Base-by-base conservation (phyloP, 1,284 basidiomycete species). In the Lignosus rhinocerotis region DNA sequence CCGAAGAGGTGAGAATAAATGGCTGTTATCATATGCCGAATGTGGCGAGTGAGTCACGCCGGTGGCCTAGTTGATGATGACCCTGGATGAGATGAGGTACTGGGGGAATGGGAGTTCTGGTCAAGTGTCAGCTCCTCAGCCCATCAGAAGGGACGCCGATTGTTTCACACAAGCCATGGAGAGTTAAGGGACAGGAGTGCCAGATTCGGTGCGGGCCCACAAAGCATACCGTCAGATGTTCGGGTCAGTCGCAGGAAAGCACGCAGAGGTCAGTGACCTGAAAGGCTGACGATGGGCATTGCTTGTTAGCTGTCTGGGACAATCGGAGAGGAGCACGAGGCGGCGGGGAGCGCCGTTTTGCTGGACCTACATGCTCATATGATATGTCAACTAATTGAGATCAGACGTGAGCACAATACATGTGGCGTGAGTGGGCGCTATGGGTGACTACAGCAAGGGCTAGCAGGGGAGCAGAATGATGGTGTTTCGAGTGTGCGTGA, bases 371-470 rank as follows among this genome's bases (percentile, higher is more conserved):
- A 64, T 52, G 42, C 61, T 53, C 53, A 63, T 58, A 60, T 56
- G 57, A 58, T 59, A 64, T 59, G 62, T 64, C 52, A 56, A 64
- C 62, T 61, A 55, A 61, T 61, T 64, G 62, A 64, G 61, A 64
- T 64, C 62, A 64, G 55, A 53, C 51, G 62, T 59, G 62, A 38
- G 58, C 62, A 58, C 53, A 57, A 61, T 49, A 47, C 57, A 61
- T 64, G 62, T 59, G 62, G 62, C 62, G 56, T 54, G 57, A 25
- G 56, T 33, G 43, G 45, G 53, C 49, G 57, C 39, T 30, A 47
- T 52, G 25, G 36, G 44, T 30, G 46, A 48, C 46, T 48, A 48
- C 31, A 45, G 58, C 25, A 25, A 25, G 25, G 25, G 25, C 25
- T 25, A 25, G 25, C 25, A 25, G 25, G 25, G 25, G 25, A 25